These are phyloP conservation scores for Raffaelea albimanens DNA, from an alignment of 2,329 filamentous ascomycete genomes.

Conservation along the genomic window DNA sequence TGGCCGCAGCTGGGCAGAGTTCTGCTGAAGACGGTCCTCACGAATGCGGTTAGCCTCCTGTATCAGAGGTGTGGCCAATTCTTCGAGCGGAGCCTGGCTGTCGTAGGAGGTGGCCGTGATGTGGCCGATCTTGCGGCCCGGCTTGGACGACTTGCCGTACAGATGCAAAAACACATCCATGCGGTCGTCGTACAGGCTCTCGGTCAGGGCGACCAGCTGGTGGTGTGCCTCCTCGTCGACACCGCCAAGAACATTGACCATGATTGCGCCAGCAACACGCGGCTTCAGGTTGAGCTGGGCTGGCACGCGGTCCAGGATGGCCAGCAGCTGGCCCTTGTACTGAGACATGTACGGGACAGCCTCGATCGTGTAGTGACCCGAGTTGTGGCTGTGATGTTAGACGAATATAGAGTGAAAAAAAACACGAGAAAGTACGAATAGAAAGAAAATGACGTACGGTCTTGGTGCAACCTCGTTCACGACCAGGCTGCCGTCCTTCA, in stretches of 20 bases:
- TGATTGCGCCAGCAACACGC: constrained; percentile 55
- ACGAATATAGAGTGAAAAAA: too few species aligned
- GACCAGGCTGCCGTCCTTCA: constrained; percentile 59
- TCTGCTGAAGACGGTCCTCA: constrained; percentile 37
- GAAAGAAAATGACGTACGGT: constrained; percentile 16
- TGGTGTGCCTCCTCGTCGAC: constrained; percentile 54
- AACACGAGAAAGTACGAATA: too few species aligned
- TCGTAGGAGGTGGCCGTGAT: constrained; percentile 60
- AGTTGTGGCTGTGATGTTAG: constrained; percentile 54
- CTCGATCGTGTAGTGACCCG: constrained; percentile 92
- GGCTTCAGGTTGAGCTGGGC: constrained; percentile 45
- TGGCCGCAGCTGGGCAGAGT: constrained; percentile 26
- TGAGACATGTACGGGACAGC: constrained; percentile 66
- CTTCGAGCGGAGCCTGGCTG: constrained; percentile 49
- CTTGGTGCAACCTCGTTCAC: constrained; percentile 83
- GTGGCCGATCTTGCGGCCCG: constrained; percentile 90
- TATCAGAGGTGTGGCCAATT: constrained; percentile 58
- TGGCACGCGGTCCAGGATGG: constrained; percentile 61
- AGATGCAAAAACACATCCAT: constrained; percentile 61
- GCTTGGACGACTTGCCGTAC: constrained; percentile 84
- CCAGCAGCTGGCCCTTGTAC: constrained; percentile 80
- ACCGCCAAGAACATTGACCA: constrained; percentile 74
- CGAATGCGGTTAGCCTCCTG: constrained; percentile 51
- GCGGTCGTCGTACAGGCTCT: constrained; percentile 30
- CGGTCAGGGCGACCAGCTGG: constrained; percentile 35